Base-by-base conservation (phyloP, 202 grass and related monocot species). In the Panicum hallii region DNA sequence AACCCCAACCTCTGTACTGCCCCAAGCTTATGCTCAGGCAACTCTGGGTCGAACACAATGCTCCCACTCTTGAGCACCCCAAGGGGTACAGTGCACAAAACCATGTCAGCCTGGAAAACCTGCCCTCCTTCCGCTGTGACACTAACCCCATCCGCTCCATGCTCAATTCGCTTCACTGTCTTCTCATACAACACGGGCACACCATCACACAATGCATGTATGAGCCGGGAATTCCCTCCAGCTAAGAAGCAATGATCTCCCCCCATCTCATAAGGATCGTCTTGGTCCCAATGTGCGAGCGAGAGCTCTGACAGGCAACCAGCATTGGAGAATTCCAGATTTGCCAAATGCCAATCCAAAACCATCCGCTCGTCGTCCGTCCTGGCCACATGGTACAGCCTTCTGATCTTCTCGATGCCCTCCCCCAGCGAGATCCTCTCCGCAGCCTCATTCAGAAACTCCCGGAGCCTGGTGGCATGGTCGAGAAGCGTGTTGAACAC, bases 211-310 rank as follows among this genome's bases (percentile, higher is more conserved):
- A 98, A 75, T 0, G 93, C 91, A 13, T 89, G 82, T 50, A 98
- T 80, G 9, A 98, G 82, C 72, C 89, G 85, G 3, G 83, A 88
- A 69, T 98, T 98, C 32, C 95, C 95, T 53, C 95, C 95, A 2
- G 95, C 93, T 34, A 98, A 80, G 68, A 98, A 93, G 86, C 95
- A 98, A 87, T 98, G 95, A 15, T 98, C 95, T 41, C 93, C 95
- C 20, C 88, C 88, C 95, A 98, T 98, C 89, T 98, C 95, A 75
- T 89, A 94, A 15, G 86, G 89, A 77, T 98, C 95, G 17, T 98
- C 95, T 73, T 98, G 95, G 74, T 98, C 95, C 95, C 95, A 98
- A 19, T 98, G 50, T 1, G 87, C 93, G 6, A 98, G 93, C 6
- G 95, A 98, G 42, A 98, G 75, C 72, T 95, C 95, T 0, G 88